phyloP scores from a whole-genome alignment of 768 basidiomycete species.

The Trametes cinnabarina region DNA sequence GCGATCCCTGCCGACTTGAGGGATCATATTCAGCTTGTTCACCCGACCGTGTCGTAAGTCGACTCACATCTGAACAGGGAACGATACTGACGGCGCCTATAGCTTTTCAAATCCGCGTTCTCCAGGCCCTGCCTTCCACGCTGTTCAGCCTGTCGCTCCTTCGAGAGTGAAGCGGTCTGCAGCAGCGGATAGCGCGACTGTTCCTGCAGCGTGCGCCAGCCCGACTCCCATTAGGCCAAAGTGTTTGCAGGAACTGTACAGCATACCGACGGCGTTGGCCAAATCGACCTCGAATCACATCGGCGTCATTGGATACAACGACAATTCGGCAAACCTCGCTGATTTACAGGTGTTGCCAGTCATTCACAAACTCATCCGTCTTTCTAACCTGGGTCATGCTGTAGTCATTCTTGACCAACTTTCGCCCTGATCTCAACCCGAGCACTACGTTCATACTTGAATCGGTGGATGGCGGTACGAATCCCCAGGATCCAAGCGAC shows the following conservation, averaged over 20 bases:
- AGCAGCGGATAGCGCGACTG: conserved; percentile 18
- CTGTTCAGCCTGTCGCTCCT: neutral
- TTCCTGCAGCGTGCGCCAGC: conserved; percentile 23
- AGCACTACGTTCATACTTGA: conserved; percentile 27
- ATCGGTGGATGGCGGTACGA: conserved; percentile 31
- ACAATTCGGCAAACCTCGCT: conserved; percentile 30
- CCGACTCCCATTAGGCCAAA: conserved; percentile 27
- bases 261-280: conserved; percentile 35
- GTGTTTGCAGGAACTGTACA: conserved; percentile 35
- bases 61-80: neutral
- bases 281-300: conserved; percentile 26
- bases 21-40: conserved; percentile 31
- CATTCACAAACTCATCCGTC: neutral
- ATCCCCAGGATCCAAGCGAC: conserved; percentile 23
- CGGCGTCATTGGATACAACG: conserved; percentile 33
- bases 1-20: conserved; percentile 34
- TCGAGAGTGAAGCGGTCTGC: neutral
- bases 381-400: conserved; percentile 31
- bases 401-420: conserved; percentile 26
- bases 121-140: neutral
- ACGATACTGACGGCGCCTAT: conserved; percentile 20
- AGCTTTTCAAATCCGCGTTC: conserved; percentile 33
- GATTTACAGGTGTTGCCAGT: conserved; percentile 30
- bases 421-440: conserved; percentile 26
- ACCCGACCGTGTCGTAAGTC: conserved; percentile 30